These are phyloP conservation scores for Alternaria sp. DNA, from an alignment of 2,329 filamentous ascomycete species.

Conservation along the genomic window DNA sequence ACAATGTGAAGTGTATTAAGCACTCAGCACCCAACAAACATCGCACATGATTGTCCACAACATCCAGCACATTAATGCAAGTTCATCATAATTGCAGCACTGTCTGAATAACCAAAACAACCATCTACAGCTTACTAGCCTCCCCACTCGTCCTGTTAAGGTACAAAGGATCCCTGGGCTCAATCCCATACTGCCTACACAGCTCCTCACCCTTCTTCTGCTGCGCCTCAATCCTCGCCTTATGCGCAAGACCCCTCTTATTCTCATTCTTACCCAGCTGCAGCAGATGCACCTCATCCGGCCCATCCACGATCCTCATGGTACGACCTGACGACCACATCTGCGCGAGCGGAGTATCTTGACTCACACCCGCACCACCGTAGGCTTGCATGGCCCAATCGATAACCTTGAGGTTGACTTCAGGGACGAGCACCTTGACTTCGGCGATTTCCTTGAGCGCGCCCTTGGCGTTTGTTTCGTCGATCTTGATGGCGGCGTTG, in stretches of 20 bases:
- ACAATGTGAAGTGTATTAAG: too few species aligned
- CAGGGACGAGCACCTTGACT: conserved; percentile 90
- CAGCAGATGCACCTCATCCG: conserved; percentile 85
- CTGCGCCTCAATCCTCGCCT: conserved; percentile 69
- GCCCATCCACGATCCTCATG: conserved; percentile 86
- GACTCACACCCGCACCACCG: conserved; percentile 87
- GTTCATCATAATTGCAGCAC: not conserved
- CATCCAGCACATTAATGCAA: not conserved
- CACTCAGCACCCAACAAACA: too few species aligned
- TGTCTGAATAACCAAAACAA: not conserved
- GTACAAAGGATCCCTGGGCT: conserved; percentile 51
- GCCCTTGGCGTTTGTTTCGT: conserved; percentile 84
- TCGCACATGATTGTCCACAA: not conserved
- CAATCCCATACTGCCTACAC: conserved; percentile 64
- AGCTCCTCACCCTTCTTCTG: conserved; percentile 69
- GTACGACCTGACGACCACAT: conserved; percentile 92
- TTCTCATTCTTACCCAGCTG: conserved; percentile 85
- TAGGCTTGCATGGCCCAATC: conserved; percentile 94
- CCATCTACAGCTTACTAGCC: conserved; percentile 49
- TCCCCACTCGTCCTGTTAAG: conserved; percentile 51
- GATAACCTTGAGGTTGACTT: conserved; percentile 82
- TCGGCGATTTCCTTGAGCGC: conserved; percentile 93
- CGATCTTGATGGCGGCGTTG: conserved; percentile 95
- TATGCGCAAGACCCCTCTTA: conserved; percentile 67
- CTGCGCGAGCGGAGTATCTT: conserved; percentile 84